phyloP scores from a whole-genome alignment of 2,329 filamentous ascomycete genomes.

The Aureobasidium vineae region DNA sequence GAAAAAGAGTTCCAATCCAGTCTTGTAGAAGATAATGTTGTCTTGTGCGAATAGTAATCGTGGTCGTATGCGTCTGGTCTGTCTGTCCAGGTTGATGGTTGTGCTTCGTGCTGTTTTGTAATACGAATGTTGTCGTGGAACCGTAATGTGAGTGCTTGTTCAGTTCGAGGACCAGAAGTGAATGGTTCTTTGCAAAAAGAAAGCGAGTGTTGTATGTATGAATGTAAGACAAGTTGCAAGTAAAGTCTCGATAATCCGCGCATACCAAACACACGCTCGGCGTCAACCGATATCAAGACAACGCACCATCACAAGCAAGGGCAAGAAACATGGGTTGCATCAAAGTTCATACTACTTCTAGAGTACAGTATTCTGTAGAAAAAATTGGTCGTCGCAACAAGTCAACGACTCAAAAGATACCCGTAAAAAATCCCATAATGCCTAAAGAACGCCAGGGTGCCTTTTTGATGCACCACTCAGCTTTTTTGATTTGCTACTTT shows the following conservation, averaged over 20 bases:
- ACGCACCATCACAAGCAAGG: neutral
- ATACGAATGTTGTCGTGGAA: neutral
- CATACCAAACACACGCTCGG: neutral
- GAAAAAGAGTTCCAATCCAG: neutral
- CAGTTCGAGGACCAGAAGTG: neutral
- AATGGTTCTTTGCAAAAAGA: neutral
- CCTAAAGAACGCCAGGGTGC: constrained; percentile 5
- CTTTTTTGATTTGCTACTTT: constrained; percentile 3
- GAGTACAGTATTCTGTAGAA: constrained; percentile 8
- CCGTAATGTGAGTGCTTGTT: neutral
- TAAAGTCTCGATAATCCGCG: neutral
- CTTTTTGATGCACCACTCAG: neutral
- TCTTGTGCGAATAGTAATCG: neutral
- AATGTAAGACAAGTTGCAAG: neutral
- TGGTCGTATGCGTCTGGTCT: neutral
- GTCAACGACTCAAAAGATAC: constrained; percentile 18
- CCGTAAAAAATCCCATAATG: constrained; percentile 12
- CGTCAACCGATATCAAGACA: neutral
- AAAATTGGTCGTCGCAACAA: constrained; percentile 12
- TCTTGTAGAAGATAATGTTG: neutral
- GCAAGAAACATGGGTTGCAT: neutral
- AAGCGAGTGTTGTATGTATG: neutral
- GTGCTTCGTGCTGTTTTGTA: neutral
- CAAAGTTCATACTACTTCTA: constrained; percentile 17
- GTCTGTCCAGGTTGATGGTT: neutral